Evolutionary conservation across 148 eudicot species (phyloP), one percentile per base, ranked within the genome.

Genomic region (Rhododendron williamsianum): DNA sequence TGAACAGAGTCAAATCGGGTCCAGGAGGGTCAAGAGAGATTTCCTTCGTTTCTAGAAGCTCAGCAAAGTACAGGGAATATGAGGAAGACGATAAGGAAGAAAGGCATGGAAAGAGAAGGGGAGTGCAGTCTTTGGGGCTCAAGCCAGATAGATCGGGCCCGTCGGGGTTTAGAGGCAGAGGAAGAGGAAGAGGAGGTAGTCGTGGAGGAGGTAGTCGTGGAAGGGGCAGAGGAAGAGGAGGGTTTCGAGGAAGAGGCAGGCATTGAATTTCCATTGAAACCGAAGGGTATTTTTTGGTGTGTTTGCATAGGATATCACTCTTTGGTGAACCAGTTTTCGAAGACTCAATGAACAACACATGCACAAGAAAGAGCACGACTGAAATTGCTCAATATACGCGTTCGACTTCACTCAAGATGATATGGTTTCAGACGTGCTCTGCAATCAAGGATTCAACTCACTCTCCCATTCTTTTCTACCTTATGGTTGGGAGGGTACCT

Each of bases 21-120:
- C 93, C 91, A 6, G 98, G 99, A 45, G 99, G 98, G 11, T 97
- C 98, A 6, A 86, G 98, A 86, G 98, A 95, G 88, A 93, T 97
- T 54, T 93, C 99, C 30, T 97, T 97, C 10, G 76, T 89, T 36
- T 89, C 98, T 51, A 91, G 90, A 86, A 95, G 91, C 81, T 89
- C 89, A 81, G 92, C 89, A 3, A 94, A 85, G 87, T 92, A 94
- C 81, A 84, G 65, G 87, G 99, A 97, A 89, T 94, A 96, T 65
- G 95, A 93, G 12, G 93, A 69, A 69, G 35, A 85, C 0, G 97
- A 95, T 35, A 86, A 72, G 74, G 94, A 91, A 19, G 85, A 87
- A 65, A 89, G 82, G 7, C 90, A 82, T 27, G 89, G 74, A 21
- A 96, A 93, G 92, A 91, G 89, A 83, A 92, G 99, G 83, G 98